A percentile compares a stretch with the other conserved stretches of the same genome.
These are phyloP conservation scores for Myxozyma neotropica DNA, from an alignment of 805 yeast species.

Conservation along the genomic window DNA sequence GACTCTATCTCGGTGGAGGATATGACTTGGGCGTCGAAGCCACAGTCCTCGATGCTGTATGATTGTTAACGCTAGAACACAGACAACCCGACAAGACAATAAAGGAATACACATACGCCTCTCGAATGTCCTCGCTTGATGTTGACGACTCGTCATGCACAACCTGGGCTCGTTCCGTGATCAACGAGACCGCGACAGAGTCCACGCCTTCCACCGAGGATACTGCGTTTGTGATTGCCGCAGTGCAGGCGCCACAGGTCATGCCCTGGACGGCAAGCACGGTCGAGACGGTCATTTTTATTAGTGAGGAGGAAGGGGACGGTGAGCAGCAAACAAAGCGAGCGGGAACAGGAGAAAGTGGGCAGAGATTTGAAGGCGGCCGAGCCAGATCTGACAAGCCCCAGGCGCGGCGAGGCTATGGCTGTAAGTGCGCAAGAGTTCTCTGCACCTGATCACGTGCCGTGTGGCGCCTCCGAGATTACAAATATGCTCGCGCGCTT, in stretches of 20 bases:
- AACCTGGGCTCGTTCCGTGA: slow-evolving; percentile 73
- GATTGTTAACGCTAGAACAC: neutral
- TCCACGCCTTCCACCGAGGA: slow-evolving; percentile 54
- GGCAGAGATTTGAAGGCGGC: no score
- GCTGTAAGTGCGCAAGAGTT: neutral
- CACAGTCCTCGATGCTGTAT: slow-evolving; percentile 71
- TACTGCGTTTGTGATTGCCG: slow-evolving; percentile 63
- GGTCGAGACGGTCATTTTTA: slow-evolving; percentile 21
- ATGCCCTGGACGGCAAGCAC: slow-evolving; percentile 60
- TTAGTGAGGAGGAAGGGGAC: no score
- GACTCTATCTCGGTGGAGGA: slow-evolving; percentile 23
- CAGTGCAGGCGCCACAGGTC: slow-evolving; percentile 89
- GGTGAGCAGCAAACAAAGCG: neutral
- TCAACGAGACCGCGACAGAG: slow-evolving; percentile 64
- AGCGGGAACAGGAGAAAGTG: neutral
- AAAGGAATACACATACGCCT: slow-evolving; percentile 34
- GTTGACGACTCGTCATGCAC: slow-evolving; percentile 48
- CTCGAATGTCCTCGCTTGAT: slow-evolving; percentile 47
- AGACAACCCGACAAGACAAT: neutral
- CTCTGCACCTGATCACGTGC: neutral
- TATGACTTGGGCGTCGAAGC: slow-evolving; percentile 58
- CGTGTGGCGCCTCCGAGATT: no score
- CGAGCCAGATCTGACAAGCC: neutral
- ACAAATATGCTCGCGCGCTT: no score
- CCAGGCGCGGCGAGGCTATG: neutral